Evolutionary conservation across 2,329 filamentous ascomycete genomes (phyloP).

Genomic region (Capronia epimyces): DNA sequence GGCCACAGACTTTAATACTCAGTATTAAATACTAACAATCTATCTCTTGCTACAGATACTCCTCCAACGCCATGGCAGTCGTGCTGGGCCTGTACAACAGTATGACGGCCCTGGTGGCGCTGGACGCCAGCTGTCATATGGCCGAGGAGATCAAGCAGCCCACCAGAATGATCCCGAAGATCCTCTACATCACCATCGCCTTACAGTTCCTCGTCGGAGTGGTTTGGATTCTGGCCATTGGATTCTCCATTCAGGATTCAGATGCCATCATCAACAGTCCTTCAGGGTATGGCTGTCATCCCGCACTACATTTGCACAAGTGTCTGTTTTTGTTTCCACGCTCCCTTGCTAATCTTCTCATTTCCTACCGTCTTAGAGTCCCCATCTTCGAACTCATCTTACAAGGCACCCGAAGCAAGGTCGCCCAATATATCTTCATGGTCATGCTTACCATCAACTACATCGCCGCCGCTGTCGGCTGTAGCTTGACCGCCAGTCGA

Average conservation of each 20-base stretch:
- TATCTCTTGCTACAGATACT: neutral
- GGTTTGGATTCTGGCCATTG: neutral
- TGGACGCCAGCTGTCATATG: neutral
- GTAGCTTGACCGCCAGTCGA: neutral
- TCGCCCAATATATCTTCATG: neutral
- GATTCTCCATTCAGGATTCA: neutral
- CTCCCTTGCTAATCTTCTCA: no score
- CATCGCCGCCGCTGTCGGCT: neutral
- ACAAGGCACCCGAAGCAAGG: neutral
- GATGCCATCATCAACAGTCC: neutral
- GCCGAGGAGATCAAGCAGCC: neutral
- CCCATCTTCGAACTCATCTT: neutral
- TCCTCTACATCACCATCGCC: neutral
- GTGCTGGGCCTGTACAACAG: neutral
- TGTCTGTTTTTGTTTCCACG: no score
- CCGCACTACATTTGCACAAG: no score
- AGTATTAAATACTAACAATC: neutral
- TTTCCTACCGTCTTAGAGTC: no score
- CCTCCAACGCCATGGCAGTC: neutral
- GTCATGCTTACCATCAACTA: neutral
- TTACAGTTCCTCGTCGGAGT: neutral
- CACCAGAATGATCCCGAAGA: neutral
- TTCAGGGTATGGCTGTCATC: neutral
- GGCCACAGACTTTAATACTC: no score
- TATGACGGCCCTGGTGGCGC: neutral